These are phyloP conservation scores for Ophiostoma novo-ulmi DNA, from an alignment of 2,329 filamentous ascomycete species.

Conservation along the genomic window DNA sequence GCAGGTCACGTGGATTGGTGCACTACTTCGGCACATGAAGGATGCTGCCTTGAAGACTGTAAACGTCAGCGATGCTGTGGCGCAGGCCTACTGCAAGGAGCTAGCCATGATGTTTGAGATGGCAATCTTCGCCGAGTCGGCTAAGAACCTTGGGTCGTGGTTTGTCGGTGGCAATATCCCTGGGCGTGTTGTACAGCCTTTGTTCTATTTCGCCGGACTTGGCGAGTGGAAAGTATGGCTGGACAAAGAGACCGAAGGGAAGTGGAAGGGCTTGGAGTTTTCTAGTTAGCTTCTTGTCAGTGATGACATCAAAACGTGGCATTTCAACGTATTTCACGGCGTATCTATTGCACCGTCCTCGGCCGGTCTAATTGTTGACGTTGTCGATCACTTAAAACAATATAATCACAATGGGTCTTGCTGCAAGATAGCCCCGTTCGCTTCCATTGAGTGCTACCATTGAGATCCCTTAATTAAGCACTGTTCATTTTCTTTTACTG, in stretches of 20 bases:
- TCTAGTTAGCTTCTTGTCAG: not conserved
- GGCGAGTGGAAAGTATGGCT: conserved; percentile 19
- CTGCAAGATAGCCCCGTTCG: not conserved
- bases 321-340: not conserved
- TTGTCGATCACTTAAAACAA: not conserved
- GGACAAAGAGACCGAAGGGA: conserved; percentile 15
- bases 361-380: not conserved
- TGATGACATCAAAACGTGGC: not conserved
- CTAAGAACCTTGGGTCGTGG: conserved; percentile 25
- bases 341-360: not conserved
- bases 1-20: conserved; percentile 23
- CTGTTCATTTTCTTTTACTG: no score
- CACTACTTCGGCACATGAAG: conserved; percentile 22
- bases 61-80: conserved; percentile 19
- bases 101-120: conserved; percentile 18
- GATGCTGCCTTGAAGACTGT: conserved; percentile 17
- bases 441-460: not conserved
- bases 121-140: conserved; percentile 17
- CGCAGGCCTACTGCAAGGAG: conserved; percentile 14
- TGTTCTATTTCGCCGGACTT: conserved; percentile 26
- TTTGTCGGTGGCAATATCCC: conserved; percentile 29
- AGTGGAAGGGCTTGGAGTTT: conserved; percentile 13
- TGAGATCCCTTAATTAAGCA: no score
- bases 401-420: not conserved
- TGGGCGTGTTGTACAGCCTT: conserved; percentile 25